phyloP scores from a whole-genome alignment of 805 yeast species.

The Nakazawaea populi region DNA sequence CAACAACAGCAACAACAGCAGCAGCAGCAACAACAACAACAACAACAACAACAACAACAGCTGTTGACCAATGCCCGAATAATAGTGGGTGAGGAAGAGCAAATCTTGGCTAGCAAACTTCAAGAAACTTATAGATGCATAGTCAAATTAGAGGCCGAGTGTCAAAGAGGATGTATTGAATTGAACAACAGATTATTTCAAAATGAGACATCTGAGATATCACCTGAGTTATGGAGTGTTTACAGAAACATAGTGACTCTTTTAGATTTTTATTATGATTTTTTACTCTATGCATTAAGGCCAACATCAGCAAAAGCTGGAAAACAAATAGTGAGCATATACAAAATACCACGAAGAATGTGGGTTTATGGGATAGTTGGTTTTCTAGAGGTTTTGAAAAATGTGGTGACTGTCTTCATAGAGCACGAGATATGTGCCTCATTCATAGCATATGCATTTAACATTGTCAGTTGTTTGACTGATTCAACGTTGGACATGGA shows the following conservation, averaged over 20 bases:
- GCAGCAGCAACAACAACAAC: constrained; percentile 8
- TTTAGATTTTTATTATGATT: constrained; percentile 67
- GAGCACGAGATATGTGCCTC: constrained; percentile 78
- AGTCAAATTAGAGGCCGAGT: constrained; percentile 59
- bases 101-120: constrained; percentile 58
- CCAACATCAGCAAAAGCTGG: constrained; percentile 69
- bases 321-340: constrained; percentile 67
- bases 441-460: constrained; percentile 68
- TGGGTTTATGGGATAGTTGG: constrained; percentile 88
- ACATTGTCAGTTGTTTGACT: constrained; percentile 46
- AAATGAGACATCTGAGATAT: constrained; percentile 45
- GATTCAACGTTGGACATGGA: constrained; percentile 53
- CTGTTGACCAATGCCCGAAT: constrained; percentile 18
- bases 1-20: constrained; percentile 12
- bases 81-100: constrained; percentile 47
- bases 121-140: constrained; percentile 73
- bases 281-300: constrained; percentile 61
- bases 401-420: constrained; percentile 63
- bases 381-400: constrained; percentile 69
- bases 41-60: constrained; percentile 17
- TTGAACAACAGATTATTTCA: constrained; percentile 42
- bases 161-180: constrained; percentile 65
- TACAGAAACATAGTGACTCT: constrained; percentile 63
- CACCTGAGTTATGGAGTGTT: constrained; percentile 63
- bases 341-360: constrained; percentile 71